phyloP scores from a whole-genome alignment of 164 flowering plant genomes.

The Sextonia rubra region DNA sequence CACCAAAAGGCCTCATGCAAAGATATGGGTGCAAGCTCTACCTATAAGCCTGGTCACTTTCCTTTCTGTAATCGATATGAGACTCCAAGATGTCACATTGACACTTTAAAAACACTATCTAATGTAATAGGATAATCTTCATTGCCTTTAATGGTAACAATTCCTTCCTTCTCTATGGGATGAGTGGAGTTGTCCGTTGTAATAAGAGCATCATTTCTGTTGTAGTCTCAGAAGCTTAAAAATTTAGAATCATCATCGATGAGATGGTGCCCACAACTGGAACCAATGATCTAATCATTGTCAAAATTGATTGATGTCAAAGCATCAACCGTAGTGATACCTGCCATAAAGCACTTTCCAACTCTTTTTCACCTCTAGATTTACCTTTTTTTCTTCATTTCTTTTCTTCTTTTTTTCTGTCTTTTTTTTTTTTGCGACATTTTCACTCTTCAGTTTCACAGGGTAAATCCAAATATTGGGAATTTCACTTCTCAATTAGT shows the following conservation, averaged over 20 bases:
- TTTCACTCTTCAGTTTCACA: neutral
- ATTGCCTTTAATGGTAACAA: neutral
- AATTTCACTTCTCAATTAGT: neutral
- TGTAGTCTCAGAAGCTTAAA: neutral
- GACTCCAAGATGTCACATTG: too few relatives aligned
- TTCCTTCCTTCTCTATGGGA: neutral
- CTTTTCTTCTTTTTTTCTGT: too few relatives aligned
- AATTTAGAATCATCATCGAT: neutral
- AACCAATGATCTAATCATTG: too few relatives aligned
- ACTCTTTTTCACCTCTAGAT: neutral
- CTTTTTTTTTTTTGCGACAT: neutral
- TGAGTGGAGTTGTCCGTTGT: neutral
- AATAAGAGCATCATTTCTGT: neutral
- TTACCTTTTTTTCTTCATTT: neutral
- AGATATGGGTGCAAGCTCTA: too few relatives aligned
- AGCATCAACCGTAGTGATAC: too few relatives aligned
- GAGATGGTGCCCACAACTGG: too few relatives aligned
- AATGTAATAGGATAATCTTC: neutral
- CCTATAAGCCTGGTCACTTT: too few relatives aligned
- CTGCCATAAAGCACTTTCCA: constrained; percentile 1
- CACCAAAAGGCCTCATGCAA: too few relatives aligned
- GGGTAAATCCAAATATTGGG: neutral
- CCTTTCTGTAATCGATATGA: too few relatives aligned
- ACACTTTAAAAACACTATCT: constrained; percentile 10
- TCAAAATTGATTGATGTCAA: too few relatives aligned